phyloP scores from a whole-genome alignment of 805 yeast genomes.

The Yarrowia alimentaria region DNA sequence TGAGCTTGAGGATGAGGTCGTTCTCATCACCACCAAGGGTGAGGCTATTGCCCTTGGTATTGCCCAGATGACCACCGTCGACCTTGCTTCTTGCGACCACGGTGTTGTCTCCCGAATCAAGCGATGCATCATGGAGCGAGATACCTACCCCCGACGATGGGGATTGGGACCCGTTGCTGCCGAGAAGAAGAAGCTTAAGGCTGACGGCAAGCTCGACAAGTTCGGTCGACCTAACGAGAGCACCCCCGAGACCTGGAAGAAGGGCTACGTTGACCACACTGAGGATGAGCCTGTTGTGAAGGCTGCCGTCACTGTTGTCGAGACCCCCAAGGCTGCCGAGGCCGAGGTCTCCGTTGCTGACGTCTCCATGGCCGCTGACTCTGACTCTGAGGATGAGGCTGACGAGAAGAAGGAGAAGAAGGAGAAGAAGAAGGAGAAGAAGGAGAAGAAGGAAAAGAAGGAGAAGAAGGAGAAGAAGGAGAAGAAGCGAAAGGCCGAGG shows the following conservation, averaged over 20 bases:
- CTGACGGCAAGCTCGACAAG: slow-evolving; percentile 95
- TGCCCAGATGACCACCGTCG: slow-evolving; percentile 98
- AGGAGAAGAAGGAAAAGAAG: slow-evolving; percentile 58
- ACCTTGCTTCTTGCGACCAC: slow-evolving; percentile 93
- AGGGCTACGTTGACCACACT: slow-evolving; percentile 65
- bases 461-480: slow-evolving; percentile 51
- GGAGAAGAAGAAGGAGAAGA: slow-evolving; percentile 51
- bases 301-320: slow-evolving; percentile 41
- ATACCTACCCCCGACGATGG: slow-evolving; percentile 99
- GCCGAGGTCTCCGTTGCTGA: slow-evolving; percentile 32
- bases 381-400: slow-evolving; percentile 45
- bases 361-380: slow-evolving; percentile 36
- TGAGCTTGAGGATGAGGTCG: slow-evolving; percentile 96
- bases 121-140: slow-evolving; percentile 99
- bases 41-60: slow-evolving; percentile 98
- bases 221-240: slow-evolving; percentile 90
- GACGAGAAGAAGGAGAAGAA: slow-evolving; percentile 56
- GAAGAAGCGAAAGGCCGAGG: slow-evolving; percentile 32
- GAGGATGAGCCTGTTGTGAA: slow-evolving; percentile 38
- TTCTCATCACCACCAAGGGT: slow-evolving; percentile 97
- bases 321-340: slow-evolving; percentile 13
- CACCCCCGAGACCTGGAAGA: slow-evolving; percentile 92
- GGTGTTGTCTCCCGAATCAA: slow-evolving; percentile 98
- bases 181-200: slow-evolving; percentile 97
- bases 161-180: slow-evolving; percentile 98